These are phyloP conservation scores for Casuarina cunninghamiana DNA, from an alignment of 306 rosid species.

Conservation along the genomic window DNA sequence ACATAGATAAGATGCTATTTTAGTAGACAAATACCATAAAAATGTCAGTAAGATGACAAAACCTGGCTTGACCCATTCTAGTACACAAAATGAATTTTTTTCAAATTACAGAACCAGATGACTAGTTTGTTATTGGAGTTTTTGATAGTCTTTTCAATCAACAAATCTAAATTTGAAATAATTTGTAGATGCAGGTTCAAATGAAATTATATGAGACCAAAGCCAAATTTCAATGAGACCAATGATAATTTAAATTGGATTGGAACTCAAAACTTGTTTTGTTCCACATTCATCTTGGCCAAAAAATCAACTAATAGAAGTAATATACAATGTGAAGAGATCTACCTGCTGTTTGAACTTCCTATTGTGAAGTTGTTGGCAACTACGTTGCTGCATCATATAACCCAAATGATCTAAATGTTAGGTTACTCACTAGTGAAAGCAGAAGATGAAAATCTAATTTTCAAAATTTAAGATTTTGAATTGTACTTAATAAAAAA, in stretches of 20 bases:
- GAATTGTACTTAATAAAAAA: neutral
- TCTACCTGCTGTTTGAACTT: conserved; percentile 57
- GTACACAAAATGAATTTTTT: neutral
- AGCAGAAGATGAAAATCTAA: neutral
- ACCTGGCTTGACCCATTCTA: neutral
- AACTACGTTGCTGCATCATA: conserved; percentile 65
- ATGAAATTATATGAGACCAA: neutral
- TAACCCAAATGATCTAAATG: conserved; percentile 16
- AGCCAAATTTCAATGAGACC: neutral
- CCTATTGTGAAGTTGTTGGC: conserved; percentile 70
- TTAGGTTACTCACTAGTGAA: conserved; percentile 18
- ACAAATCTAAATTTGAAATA: neutral
- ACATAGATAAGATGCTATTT: neutral
- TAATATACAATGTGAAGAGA: neutral
- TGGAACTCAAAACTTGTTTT: neutral
- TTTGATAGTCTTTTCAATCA: neutral
- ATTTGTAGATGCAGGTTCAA: neutral
- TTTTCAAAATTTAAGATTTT: neutral
- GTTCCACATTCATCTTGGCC: neutral
- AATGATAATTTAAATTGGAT: neutral
- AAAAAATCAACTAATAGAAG: neutral
- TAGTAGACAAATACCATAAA: neutral
- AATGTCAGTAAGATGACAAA: neutral
- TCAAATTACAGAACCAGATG: neutral
- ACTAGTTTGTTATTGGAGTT: neutral